Conservation (phyloP, 805 yeast genomes). For the Candida chilensis region DNA sequence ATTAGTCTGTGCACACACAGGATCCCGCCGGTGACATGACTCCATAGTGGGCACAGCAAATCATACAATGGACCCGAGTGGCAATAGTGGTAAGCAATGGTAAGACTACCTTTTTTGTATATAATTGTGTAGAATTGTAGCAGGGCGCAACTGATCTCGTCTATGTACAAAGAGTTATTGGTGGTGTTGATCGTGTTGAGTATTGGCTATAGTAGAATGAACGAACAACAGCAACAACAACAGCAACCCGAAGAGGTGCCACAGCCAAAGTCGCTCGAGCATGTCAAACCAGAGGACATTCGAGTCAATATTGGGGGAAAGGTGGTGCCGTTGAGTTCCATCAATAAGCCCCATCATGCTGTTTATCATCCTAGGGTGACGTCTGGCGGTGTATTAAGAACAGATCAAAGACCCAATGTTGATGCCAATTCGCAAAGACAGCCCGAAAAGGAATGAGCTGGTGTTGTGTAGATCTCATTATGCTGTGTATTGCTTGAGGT, state of each 20-base stretch:
- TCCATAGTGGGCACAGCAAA: background rate
- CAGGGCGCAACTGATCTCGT: too few relatives aligned
- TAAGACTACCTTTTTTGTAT: too few relatives aligned
- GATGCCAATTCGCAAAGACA: background rate
- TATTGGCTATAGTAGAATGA: too few relatives aligned
- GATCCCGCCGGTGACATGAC: too few relatives aligned
- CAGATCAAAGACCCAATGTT: background rate
- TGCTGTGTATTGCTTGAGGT: too few relatives aligned
- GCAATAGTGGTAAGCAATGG: conserved; percentile 7
- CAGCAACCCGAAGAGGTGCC: too few relatives aligned
- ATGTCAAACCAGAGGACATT: background rate
- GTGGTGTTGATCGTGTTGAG: too few relatives aligned
- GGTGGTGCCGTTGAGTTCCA: conserved; percentile 21
- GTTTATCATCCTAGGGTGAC: conserved; percentile 12
- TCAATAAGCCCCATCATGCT: conserved; percentile 29
- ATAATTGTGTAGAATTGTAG: too few relatives aligned
- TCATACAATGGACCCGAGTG: background rate
- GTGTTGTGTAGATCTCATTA: too few relatives aligned
- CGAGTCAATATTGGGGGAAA: conserved; percentile 22
- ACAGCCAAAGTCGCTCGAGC: too few relatives aligned
- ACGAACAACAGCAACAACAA: too few relatives aligned
- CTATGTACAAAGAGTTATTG: too few relatives aligned
- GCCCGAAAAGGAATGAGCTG: background rate
- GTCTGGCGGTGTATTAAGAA: background rate
- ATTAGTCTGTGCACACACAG: background rate